Base-by-base conservation (phyloP, 768 basidiomycete genomes). In the Tephrocybe rancida region DNA sequence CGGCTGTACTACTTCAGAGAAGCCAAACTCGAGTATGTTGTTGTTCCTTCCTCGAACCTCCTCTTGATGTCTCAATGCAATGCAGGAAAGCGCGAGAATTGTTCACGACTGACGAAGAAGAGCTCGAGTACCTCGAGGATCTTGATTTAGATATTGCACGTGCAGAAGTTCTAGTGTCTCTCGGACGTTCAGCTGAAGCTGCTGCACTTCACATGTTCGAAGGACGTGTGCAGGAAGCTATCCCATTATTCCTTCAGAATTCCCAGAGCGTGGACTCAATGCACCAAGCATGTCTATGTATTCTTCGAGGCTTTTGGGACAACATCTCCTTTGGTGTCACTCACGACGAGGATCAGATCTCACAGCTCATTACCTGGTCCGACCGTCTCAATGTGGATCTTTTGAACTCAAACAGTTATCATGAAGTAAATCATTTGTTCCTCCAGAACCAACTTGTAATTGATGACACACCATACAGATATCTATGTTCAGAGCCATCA, bases 41-140 rank as follows among this genome's bases (percentile, higher is more conserved):
- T 50, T 32, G 19, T 22, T 32, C n/a, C 19, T 41, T 35, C 30
- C 1, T 44, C 9, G 51, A n/a, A 11, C n/a, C 13, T 13, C 11
- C 24, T 34, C 11, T 16, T 37, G 35, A 37, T 16, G 35, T 16
- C n/a, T 16, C 16, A 37, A 37, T 7, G 6, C 30, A 7, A 30
- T 29, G 11, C 58, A 87, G 87, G 19, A 69, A 79, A 64, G 76
- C 76, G 21, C 49, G 68, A 50, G 56, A 65, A 6, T 62, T 88
- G 3, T 89, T 89, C 53, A 55, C 69, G 0, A 70, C 75, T 0
- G 66, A 73, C 0, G 80, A 87, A 19, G 81, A 85, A 19, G 73
- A 73, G 18, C 56, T 85, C n/a, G 76, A 79, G 32, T 89, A 83
- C 53, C 70, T 84, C 16, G 78, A 85, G 49, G 75, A 81, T 3